A percentile compares a stretch with the other conserved stretches of the same genome.
These are phyloP conservation scores for Fusarium armeniacum DNA, from an alignment of 2,329 filamentous ascomycete genomes.

Conservation along the genomic window DNA sequence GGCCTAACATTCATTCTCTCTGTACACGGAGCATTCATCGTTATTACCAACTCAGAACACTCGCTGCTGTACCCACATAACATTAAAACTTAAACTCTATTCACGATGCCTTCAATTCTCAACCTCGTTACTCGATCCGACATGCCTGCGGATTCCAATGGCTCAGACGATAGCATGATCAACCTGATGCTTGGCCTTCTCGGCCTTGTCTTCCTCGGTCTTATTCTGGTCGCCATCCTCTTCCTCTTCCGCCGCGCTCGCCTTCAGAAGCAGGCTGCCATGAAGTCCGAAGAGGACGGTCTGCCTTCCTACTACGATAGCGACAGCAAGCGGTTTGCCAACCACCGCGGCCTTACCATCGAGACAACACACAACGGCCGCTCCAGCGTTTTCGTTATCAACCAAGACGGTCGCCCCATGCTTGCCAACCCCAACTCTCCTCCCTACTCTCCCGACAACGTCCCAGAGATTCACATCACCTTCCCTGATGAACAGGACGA, in stretches of 20 bases:
- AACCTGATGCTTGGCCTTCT: conserved; percentile 85
- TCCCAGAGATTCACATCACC: conserved; percentile 97
- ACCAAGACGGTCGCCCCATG: conserved; percentile 81
- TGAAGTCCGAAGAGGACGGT: conserved; percentile 57
- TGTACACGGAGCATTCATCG: conserved; percentile 41
- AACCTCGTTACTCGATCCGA: conserved; percentile 44
- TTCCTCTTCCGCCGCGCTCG: conserved; percentile 78
- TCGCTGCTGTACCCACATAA: conserved; percentile 29
- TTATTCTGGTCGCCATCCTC: conserved; percentile 77
- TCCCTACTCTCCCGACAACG: conserved; percentile 82
- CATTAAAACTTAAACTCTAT: conserved; percentile 34
- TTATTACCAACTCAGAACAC: conserved; percentile 35
- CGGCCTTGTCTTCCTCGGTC: conserved; percentile 79
- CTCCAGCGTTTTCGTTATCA: conserved; percentile 81
- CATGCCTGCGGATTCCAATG: conserved; percentile 58
- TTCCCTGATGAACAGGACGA: conserved; percentile 97
- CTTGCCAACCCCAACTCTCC: conserved; percentile 81
- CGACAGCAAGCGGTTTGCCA: conserved; percentile 64
- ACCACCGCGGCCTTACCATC: conserved; percentile 69
- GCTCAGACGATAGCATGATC: conserved; percentile 71
- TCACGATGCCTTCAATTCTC: conserved; percentile 48
- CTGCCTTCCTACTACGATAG: conserved; percentile 79
- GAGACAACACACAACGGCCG: conserved; percentile 68
- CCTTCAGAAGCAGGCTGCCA: conserved; percentile 61
- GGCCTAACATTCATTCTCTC: conserved; percentile 40